These are phyloP conservation scores for Tuber calosporum DNA, from an alignment of 495 filamentous ascomycete species.

Conservation along the genomic window DNA sequence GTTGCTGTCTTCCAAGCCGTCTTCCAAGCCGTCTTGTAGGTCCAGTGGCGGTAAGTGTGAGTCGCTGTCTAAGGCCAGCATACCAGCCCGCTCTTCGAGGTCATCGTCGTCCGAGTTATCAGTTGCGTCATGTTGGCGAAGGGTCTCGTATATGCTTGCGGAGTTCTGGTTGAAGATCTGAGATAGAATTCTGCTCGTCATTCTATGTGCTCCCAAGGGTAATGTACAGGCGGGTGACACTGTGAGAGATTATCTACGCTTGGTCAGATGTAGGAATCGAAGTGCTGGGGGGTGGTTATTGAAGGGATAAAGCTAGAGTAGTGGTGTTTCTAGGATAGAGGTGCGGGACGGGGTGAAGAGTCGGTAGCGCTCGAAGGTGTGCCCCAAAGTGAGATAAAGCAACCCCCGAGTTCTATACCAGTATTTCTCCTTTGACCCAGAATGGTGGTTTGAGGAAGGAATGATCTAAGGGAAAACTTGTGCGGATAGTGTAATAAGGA, in stretches of 20 bases:
- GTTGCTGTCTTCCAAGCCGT: conserved; percentile 53
- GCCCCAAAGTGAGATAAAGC: neutral
- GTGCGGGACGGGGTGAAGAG: neutral
- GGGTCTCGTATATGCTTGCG: conserved; percentile 39
- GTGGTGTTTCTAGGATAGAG: neutral
- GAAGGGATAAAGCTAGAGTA: neutral
- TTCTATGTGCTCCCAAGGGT: conserved; percentile 8
- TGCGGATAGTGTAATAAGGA: neutral
- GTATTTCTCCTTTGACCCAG: neutral
- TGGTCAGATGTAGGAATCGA: neutral
- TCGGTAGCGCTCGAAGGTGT: neutral
- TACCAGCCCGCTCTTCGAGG: conserved; percentile 60
- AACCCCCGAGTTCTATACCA: neutral
- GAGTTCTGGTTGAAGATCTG: conserved; percentile 41
- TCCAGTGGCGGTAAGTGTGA: conserved; percentile 50
- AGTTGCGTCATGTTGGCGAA: conserved; percentile 36
- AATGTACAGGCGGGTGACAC: neutral
- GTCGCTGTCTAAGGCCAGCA: conserved; percentile 46
- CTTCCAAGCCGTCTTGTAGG: conserved; percentile 58
- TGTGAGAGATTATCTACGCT: neutral
- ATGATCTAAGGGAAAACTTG: neutral
- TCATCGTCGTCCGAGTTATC: conserved; percentile 46
- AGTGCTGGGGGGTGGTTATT: neutral
- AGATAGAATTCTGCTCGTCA: conserved; percentile 39
- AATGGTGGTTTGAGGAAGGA: neutral